These are phyloP conservation scores for Tephrocybe sp. DNA, from an alignment of 768 basidiomycete genomes.

Conservation along the genomic window DNA sequence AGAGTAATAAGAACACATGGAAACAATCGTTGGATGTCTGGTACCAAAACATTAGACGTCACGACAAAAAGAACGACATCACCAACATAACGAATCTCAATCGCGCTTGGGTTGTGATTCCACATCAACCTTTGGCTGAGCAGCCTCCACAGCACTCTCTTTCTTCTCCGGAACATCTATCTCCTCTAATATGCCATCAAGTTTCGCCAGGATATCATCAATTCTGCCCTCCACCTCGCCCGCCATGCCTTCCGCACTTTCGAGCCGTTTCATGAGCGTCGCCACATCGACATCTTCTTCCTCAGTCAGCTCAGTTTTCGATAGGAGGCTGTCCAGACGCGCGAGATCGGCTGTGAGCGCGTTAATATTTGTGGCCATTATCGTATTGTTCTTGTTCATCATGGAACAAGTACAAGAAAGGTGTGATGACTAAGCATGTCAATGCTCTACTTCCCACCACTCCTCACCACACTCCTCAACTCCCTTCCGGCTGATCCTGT, in stretches of 20 bases:
- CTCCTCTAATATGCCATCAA: slow-evolving; percentile 52
- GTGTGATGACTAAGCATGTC: slow-evolving; percentile 20
- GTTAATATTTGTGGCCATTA: slow-evolving; percentile 5
- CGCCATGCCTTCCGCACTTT: slow-evolving; percentile 60
- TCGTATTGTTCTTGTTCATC: slow-evolving; percentile 11
- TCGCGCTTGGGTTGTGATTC: neutral
- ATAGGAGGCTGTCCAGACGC: slow-evolving; percentile 30
- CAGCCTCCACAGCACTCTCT: neutral
- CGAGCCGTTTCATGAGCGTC: slow-evolving; percentile 55
- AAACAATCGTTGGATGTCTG: no score
- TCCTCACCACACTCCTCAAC: slow-evolving; percentile 49
- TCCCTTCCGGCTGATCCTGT: slow-evolving; percentile 53
- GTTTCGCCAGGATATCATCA: slow-evolving; percentile 56
- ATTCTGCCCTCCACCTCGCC: slow-evolving; percentile 60
- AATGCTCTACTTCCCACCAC: slow-evolving; percentile 55
- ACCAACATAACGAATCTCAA: slow-evolving; percentile 3
- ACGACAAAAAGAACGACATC: slow-evolving; percentile 1
- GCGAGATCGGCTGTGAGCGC: slow-evolving; percentile 38
- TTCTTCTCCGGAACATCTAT: slow-evolving; percentile 31
- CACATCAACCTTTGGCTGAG: neutral
- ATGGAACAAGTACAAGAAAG: slow-evolving; percentile 7
- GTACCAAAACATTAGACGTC: neutral
- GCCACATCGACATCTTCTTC: slow-evolving; percentile 43
- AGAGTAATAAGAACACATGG: no score
- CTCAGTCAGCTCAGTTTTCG: slow-evolving; percentile 25